Evolutionary conservation across 768 basidiomycete species (phyloP).

Genomic region (Trametes punicea): DNA sequence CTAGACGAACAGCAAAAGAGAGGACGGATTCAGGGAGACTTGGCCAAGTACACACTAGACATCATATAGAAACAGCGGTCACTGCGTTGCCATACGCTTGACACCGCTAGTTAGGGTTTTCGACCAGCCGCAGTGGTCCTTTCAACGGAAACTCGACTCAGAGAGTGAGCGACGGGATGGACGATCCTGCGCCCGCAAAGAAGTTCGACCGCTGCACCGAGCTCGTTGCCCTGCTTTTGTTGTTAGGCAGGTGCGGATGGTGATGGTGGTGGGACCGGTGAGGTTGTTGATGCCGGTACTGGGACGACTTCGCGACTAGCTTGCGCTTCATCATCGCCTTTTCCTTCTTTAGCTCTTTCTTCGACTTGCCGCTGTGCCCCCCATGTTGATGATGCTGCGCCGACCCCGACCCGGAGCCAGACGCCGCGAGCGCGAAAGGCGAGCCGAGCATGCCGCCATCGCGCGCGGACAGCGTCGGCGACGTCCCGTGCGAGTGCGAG

Average conservation of each 20-base stretch:
- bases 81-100: neutral
- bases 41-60: neutral
- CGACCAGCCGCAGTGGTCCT: too few relatives aligned
- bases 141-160: neutral
- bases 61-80: conserved; percentile 3
- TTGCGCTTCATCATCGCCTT: conserved; percentile 63
- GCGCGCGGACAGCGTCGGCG: conserved; percentile 40
- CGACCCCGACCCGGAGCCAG: conserved; percentile 14
- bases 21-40: neutral
- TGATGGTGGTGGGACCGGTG: conserved; percentile 56
- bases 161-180: conserved; percentile 26
- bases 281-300: conserved; percentile 39
- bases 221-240: conserved; percentile 53
- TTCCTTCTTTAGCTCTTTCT: conserved; percentile 63
- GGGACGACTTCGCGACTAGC: conserved; percentile 40
- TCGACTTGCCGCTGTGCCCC: conserved; percentile 36
- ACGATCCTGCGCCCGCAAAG: conserved; percentile 25
- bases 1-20: conserved; percentile 1
- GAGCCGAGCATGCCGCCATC: conserved; percentile 41
- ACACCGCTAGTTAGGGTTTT: too few relatives aligned
- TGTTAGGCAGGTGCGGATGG: conserved; percentile 53
- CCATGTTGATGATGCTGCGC: conserved; percentile 27
- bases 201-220: conserved; percentile 49
- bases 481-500: conserved; percentile 14
- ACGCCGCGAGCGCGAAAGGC: conserved; percentile 44